Percentiles rank a stretch among this genome's conserved stretches.
Conservation (phyloP, 805 yeast species). For the Zygotorulaspora sp. region DNA sequence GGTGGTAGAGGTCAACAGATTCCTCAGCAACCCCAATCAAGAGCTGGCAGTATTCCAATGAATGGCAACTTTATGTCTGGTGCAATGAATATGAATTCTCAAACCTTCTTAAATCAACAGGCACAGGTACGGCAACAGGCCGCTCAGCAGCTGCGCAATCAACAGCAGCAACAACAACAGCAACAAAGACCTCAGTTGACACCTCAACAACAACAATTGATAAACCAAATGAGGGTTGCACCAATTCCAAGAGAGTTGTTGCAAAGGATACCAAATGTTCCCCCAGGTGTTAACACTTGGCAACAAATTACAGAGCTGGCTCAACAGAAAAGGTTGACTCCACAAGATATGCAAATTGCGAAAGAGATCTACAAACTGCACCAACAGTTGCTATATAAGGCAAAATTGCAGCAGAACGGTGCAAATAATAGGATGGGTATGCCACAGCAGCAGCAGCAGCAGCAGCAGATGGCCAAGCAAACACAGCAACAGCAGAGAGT, state of each 20-base stretch:
- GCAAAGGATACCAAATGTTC: constrained; percentile 66
- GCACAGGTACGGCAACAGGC: constrained; percentile 51
- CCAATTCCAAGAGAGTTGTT: constrained; percentile 71
- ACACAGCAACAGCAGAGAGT: constrained; percentile 26
- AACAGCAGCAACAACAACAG: constrained; percentile 28
- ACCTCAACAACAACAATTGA: constrained; percentile 39
- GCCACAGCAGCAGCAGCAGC: constrained; percentile 26
- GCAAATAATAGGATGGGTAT: constrained; percentile 38
- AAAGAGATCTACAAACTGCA: constrained; percentile 67
- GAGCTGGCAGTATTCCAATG: constrained; percentile 22
- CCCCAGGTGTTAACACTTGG: constrained; percentile 80
- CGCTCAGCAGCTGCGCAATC: constrained; percentile 41
- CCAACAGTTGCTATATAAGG: constrained; percentile 48
- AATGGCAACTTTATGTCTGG: constrained; percentile 18
- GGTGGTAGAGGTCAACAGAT: constrained; percentile 28
- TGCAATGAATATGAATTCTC: constrained; percentile 33
- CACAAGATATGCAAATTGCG: constrained; percentile 52
- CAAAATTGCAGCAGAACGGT: constrained; percentile 43
- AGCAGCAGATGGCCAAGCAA: constrained; percentile 25
- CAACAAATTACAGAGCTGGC: constrained; percentile 63
- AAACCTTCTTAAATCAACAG: constrained; percentile 43
- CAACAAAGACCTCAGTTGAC: constrained; percentile 25
- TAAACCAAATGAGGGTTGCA: constrained; percentile 49
- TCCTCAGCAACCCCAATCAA: constrained; percentile 28
- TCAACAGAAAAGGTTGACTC: constrained; percentile 54